Evolutionary conservation across 2,329 filamentous ascomycete species (phyloP).

Genomic region (Clarireedia paspali): DNA sequence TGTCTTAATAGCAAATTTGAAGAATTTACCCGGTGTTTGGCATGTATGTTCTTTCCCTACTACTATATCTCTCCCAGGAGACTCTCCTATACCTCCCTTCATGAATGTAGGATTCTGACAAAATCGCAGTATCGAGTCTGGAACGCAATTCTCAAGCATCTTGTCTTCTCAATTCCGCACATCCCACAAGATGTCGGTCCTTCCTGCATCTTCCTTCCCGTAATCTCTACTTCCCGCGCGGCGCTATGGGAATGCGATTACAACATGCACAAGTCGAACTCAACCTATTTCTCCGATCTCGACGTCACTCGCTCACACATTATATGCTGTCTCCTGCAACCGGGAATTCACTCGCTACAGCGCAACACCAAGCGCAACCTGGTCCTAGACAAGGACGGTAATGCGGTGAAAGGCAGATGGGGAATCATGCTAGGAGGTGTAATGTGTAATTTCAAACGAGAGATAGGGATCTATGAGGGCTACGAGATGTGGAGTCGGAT

Average conservation of each 20-base stretch:
- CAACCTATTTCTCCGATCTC: slow-evolving; percentile 63
- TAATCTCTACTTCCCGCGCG: slow-evolving; percentile 50
- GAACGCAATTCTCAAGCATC: slow-evolving; percentile 38
- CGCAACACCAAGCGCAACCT: slow-evolving; percentile 42
- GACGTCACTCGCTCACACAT: slow-evolving; percentile 73
- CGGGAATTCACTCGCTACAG: slow-evolving; percentile 46
- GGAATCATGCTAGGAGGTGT: slow-evolving; percentile 65
- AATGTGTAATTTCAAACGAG: slow-evolving; percentile 63
- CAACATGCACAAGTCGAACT: slow-evolving; percentile 66
- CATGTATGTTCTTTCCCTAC: slow-evolving; percentile 38
- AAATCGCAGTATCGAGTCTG: slow-evolving; percentile 36
- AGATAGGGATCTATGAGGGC: slow-evolving; percentile 60
- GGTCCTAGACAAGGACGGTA: slow-evolving; percentile 35
- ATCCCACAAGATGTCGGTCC: slow-evolving; percentile 29
- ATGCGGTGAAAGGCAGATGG: slow-evolving; percentile 45
- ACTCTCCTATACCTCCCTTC: background rate
- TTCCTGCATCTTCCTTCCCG: slow-evolving; percentile 48
- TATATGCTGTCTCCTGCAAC: slow-evolving; percentile 58
- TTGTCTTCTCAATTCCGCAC: slow-evolving; percentile 33
- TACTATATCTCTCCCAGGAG: background rate
- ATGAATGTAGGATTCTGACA: background rate
- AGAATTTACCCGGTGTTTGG: slow-evolving; percentile 52
- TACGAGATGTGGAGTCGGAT: slow-evolving; percentile 71
- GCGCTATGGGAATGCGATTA: slow-evolving; percentile 61
- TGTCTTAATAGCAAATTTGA: slow-evolving; percentile 44